Evolutionary conservation across 2,329 filamentous ascomycete genomes (phyloP), one percentile per base, ranked within the genome.

Genomic region (Cyanodermella asteris): DNA sequence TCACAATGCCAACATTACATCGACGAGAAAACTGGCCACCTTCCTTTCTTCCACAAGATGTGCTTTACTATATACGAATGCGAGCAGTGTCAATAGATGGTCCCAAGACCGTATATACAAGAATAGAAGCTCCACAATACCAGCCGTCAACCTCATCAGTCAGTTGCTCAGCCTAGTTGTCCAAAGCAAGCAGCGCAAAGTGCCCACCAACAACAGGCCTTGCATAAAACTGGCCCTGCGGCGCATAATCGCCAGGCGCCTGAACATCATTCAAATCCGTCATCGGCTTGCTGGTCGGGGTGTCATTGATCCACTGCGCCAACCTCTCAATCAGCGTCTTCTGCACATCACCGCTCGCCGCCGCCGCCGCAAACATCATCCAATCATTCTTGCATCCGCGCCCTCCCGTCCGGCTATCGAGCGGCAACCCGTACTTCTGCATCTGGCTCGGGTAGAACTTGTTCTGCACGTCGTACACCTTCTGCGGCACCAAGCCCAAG

Each of bases 191-290:
- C 23, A 59, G 38, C 12, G 57, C 50, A 42, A 61, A 65, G 16
- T 50, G 40, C 1, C 56, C 59, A 1, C 60, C 61, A 24, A 62
- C 43, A 3, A 60, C 58, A 3, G 61, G 60, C 13, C 61, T 45
- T 6, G 54, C 54, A 24, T 26, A n/a, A 25, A 9, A 13, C 10
- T 3, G 7, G 5, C 18, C 17, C 10, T 11, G 7, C 6, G 22
- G 3, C 12, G 22, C 13, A 12, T 14, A 17, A 17, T 5, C 10
- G 15, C 13, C 14, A 7, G 5, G 6, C 11, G 9, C 23, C 7
- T 25, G 26, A 13, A 24, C 24, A 18, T 18, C 8, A 16, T 63
- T 64, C 11, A 64, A 36, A 42, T 65, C 61, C 8, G 55, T 56
- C 28, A 62, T 44, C 2, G 59, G 41, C 6, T 41, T 45, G 27